Conservation (phyloP, 2,329 filamentous ascomycete species). For the Penicillium vulpinum region DNA sequence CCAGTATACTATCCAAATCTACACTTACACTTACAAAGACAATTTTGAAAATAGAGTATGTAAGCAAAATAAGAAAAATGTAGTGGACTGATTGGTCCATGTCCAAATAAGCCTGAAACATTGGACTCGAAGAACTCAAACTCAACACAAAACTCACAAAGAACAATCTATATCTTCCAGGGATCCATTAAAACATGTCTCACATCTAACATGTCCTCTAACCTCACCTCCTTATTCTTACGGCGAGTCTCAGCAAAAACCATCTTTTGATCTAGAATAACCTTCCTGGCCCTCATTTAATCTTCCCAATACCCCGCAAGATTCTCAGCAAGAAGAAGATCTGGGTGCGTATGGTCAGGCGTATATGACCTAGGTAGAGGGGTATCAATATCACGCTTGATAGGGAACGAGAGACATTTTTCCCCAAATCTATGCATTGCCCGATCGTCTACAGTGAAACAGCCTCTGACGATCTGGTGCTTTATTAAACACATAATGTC, state of each 20-base stretch:
- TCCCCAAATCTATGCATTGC: not conserved
- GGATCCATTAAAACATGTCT: not conserved
- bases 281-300: not conserved
- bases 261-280: not conserved
- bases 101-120: not conserved
- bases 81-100: not conserved
- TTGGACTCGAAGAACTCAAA: not conserved
- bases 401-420: not conserved
- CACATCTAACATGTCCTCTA: constrained; percentile 2
- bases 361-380: not conserved
- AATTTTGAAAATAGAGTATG: no score
- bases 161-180: not conserved
- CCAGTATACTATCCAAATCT: no score
- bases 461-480: not conserved
- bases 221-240: not conserved
- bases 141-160: not conserved
- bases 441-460: not conserved
- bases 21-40: not conserved
- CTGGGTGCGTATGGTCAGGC: not conserved
- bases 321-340: not conserved
- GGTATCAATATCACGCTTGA: not conserved
- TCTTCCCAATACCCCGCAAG: not conserved
- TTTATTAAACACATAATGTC: not conserved
- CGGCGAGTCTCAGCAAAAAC: not conserved
- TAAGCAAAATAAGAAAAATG: not conserved